Conservation (phyloP, 805 yeast species). For the Hanseniaspora hatyaiensis region DNA sequence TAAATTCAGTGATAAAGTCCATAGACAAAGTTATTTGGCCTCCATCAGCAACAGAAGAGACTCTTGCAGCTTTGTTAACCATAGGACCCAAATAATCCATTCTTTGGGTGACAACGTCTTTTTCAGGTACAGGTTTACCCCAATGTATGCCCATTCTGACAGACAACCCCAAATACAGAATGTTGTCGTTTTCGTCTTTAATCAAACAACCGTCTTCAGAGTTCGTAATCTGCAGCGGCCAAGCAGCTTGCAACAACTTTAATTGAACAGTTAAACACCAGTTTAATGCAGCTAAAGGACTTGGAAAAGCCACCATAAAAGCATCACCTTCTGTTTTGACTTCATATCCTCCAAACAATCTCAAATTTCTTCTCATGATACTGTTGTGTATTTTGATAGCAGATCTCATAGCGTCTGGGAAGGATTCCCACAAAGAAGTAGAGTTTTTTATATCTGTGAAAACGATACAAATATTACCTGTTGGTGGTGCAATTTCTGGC, state of each 20-base stretch:
- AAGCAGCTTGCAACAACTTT: slow-evolving; percentile 69
- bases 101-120: slow-evolving; percentile 86
- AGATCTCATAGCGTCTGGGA: slow-evolving; percentile 88
- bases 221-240: slow-evolving; percentile 88
- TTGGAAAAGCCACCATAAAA: slow-evolving; percentile 92
- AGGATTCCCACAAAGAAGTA: slow-evolving; percentile 84
- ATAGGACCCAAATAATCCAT: slow-evolving; percentile 99
- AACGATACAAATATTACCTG: slow-evolving; percentile 87
- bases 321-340: slow-evolving; percentile 99
- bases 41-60: slow-evolving; percentile 91
- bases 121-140: slow-evolving; percentile 95
- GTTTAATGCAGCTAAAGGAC: slow-evolving; percentile 75
- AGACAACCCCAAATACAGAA: slow-evolving; percentile 75
- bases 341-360: slow-evolving; percentile 93
- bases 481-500: slow-evolving; percentile 87
- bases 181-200: slow-evolving; percentile 44
- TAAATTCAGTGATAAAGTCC: slow-evolving; percentile 67
- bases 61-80: slow-evolving; percentile 91
- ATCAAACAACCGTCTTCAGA: slow-evolving; percentile 76
- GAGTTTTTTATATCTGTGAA: slow-evolving; percentile 96
- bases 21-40: slow-evolving; percentile 88
- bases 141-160: slow-evolving; percentile 98
- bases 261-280: slow-evolving; percentile 94
- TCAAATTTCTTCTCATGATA: slow-evolving; percentile 83
- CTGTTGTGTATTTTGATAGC: slow-evolving; percentile 91